phyloP scores from a whole-genome alignment of 345 rosid genomes.

The Eucalyptus sp. region DNA sequence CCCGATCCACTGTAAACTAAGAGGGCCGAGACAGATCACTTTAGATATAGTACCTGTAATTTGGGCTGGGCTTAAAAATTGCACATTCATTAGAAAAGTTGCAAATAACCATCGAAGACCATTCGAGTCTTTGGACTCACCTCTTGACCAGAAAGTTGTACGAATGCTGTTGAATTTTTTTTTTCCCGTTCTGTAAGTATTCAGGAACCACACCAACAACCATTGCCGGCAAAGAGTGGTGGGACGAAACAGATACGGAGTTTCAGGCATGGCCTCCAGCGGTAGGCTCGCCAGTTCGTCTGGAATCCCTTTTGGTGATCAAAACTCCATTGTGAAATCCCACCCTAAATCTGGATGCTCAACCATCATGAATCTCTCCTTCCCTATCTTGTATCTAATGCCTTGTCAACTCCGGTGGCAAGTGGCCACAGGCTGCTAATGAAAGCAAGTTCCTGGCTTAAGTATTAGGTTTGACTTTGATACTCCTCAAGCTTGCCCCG shows the following conservation, averaged over 20 bases:
- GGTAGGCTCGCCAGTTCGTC: accelerated
- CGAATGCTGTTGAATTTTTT: too few species aligned
- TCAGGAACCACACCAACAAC: too few species aligned
- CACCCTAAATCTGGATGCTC: neutral
- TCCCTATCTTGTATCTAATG: neutral
- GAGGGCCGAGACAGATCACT: neutral
- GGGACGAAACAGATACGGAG: too few species aligned
- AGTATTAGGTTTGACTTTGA: too few species aligned
- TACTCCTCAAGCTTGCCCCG: too few species aligned
- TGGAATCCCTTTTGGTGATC: too few species aligned
- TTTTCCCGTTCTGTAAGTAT: accelerated
- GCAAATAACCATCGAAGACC: neutral
- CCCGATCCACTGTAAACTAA: too few species aligned
- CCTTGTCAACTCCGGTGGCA: neutral
- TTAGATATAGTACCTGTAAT: too few species aligned
- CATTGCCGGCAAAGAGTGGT: too few species aligned
- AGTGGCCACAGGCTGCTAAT: neutral
- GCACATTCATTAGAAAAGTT: neutral
- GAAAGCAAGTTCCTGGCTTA: neutral
- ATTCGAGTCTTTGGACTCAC: neutral
- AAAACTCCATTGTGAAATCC: too few species aligned
- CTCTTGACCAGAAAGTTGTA: neutral
- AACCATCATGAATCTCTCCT: neutral
- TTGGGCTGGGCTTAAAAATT: neutral
- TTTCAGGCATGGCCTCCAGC: accelerated